A percentile compares a stretch with the other conserved stretches of the same genome.
Conservation (phyloP, 345 rosid genomes). For the Arabis hirsuta region DNA sequence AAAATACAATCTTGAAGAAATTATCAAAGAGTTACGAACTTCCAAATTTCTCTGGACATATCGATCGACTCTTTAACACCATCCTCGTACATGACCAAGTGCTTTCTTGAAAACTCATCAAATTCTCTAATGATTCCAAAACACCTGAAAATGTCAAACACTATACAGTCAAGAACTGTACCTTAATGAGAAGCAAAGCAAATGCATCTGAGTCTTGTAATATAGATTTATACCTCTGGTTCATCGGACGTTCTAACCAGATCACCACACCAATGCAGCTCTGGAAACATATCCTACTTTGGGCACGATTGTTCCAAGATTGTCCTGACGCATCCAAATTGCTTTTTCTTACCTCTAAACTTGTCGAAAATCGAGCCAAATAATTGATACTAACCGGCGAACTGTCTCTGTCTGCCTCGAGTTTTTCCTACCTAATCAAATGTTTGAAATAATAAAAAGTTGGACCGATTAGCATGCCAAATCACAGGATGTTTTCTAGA, state of each 20-base stretch:
- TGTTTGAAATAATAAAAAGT: conserved; percentile 32
- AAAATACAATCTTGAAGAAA: background rate
- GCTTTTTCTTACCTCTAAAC: conserved; percentile 22
- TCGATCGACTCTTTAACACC: conserved; percentile 62
- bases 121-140: conserved; percentile 71
- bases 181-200: no score
- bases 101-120: conserved; percentile 64
- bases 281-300: conserved; percentile 31
- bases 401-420: conserved; percentile 56
- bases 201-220: background rate
- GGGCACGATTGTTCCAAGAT: conserved; percentile 44
- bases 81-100: conserved; percentile 75
- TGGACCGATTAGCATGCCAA: background rate
- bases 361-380: conserved; percentile 25
- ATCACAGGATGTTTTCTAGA: background rate
- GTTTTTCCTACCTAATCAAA: conserved; percentile 56
- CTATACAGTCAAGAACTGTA: background rate
- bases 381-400: conserved; percentile 48
- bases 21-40: conserved; percentile 50
- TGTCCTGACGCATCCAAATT: conserved; percentile 53
- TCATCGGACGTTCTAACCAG: conserved; percentile 51
- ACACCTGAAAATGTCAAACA: conserved; percentile 47
- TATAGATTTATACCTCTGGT: conserved; percentile 50
- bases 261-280: conserved; percentile 81
- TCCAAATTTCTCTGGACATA: conserved; percentile 77